phyloP scores from a whole-genome alignment of 306 rosid genomes.

The Fragaria vesca region DNA sequence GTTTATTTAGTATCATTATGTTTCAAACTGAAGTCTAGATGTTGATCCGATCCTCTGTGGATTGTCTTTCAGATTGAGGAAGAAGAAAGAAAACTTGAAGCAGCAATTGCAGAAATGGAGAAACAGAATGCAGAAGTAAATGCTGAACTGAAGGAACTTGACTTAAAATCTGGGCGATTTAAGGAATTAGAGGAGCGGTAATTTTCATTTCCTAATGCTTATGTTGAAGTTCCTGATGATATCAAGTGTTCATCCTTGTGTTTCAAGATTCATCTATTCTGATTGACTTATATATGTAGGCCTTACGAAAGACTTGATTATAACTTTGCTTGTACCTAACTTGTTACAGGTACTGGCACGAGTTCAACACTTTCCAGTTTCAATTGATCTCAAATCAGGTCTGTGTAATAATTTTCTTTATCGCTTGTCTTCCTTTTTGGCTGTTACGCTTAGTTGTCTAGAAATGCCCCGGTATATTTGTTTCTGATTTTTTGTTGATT shows the following conservation, averaged over 20 bases:
- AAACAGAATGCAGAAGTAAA: constrained; percentile 72
- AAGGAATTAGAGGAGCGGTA: constrained; percentile 93
- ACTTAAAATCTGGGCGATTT: constrained; percentile 70
- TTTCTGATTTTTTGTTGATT: not conserved
- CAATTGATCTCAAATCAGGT: constrained; percentile 95
- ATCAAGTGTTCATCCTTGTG: constrained; percentile 5
- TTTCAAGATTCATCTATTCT: not conserved
- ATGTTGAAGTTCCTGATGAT: constrained; percentile 17
- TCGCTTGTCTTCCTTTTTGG: not conserved
- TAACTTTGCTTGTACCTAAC: constrained; percentile 25
- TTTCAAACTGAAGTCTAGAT: constrained; percentile 25
- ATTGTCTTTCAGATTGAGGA: constrained; percentile 71
- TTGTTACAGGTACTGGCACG: constrained; percentile 90
- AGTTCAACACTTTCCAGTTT: constrained; percentile 90
- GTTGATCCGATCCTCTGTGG: constrained; percentile 29
- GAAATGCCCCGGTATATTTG: not conserved
- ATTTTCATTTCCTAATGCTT: constrained; percentile 23
- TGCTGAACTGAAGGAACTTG: constrained; percentile 79
- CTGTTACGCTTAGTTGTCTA: not conserved
- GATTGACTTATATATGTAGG: constrained; percentile 10
- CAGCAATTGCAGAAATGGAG: constrained; percentile 79
- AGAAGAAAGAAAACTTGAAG: constrained; percentile 90
- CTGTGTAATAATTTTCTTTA: constrained; percentile 12
- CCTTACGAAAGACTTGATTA: constrained; percentile 28
- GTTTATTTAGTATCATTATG: constrained; percentile 24